Evolutionary conservation across 2,329 filamentous ascomycete species (phyloP), one percentile per base, ranked within the genome.

Genomic region (Harringtonia lauricola): DNA sequence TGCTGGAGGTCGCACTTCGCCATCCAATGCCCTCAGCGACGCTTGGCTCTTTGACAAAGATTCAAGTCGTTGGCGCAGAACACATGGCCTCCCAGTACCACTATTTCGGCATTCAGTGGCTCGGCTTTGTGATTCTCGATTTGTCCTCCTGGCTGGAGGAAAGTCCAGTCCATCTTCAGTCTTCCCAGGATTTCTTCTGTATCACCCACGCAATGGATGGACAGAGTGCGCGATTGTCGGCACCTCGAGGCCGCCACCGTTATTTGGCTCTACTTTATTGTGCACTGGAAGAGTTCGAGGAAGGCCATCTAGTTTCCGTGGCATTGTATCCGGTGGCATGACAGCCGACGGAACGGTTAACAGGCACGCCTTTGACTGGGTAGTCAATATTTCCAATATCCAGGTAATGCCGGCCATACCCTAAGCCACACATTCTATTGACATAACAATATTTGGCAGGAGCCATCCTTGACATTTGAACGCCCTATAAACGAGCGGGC

Each of bases 1-100:
- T 38, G 71, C 76, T 26, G 89, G 90, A 21, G 90, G 90, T 6
- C 74, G 89, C 47, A 70, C 74, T n/a, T 90, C 86, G 8, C 88
- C 89, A 5, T 70, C 79, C 13, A 72, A 70, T 26, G 79, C 79
- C 2, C 65, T 86, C 35, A 66, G 67, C 30, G 85, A 92, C 58
- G 88, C 83, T 52, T 95, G 86, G 86, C 52, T 88, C 2, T 76
- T 81, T 49, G 68, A 73, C 42, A 72, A 72, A 41, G 68, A 68
- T 4, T 50, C 54, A 2, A 60, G 59, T 36, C 59, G 55, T 14
- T 95, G 87, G 87, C 67, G 70, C 46, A 70, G 67, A 49, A 71
- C 76, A 14, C 68, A 81, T 46, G 71, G 76, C 52, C 66, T 95
- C n/a, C 81, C 82, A 0, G 54, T 66, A n/a, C 72, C 82, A 10